Evolutionary conservation across 2,329 filamentous ascomycete species (phyloP).

Genomic region (Leptographium lundbergii): DNA sequence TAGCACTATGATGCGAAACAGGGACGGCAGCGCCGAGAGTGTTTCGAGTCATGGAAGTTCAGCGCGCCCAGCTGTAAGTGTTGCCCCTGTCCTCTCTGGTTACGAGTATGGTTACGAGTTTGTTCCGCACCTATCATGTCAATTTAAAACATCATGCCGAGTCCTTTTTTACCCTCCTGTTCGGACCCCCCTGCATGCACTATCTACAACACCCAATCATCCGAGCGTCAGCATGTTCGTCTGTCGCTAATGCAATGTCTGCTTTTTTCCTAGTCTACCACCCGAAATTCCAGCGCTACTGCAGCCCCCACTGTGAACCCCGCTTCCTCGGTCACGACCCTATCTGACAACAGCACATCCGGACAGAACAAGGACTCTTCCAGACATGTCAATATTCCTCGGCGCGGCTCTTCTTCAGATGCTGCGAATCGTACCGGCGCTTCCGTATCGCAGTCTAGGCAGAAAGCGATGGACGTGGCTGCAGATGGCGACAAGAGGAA

Average conservation of each 20-base stretch:
- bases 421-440: constrained; percentile 51
- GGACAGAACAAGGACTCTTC: constrained; percentile 37
- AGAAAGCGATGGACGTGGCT: constrained; percentile 48
- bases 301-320: constrained; percentile 36
- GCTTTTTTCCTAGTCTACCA: constrained; percentile 36
- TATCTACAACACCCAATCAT: neutral
- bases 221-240: constrained; percentile 1
- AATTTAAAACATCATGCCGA: too few species aligned
- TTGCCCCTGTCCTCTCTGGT: neutral
- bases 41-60: constrained; percentile 43
- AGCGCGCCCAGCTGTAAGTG: constrained; percentile 56
- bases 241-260: constrained; percentile 30
- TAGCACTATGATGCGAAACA: constrained; percentile 18
- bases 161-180: neutral
- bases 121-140: neutral
- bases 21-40: constrained; percentile 54
- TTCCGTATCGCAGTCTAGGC: constrained; percentile 64
- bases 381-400: constrained; percentile 44
- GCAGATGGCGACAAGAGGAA: constrained; percentile 16
- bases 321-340: constrained; percentile 26
- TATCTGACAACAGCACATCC: constrained; percentile 26
- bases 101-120: neutral
- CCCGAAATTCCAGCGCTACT: constrained; percentile 40
- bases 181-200: constrained; percentile 5
- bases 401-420: constrained; percentile 49